Base-by-base conservation (phyloP, 1,139 yeast species). In the Pichia terricola region DNA sequence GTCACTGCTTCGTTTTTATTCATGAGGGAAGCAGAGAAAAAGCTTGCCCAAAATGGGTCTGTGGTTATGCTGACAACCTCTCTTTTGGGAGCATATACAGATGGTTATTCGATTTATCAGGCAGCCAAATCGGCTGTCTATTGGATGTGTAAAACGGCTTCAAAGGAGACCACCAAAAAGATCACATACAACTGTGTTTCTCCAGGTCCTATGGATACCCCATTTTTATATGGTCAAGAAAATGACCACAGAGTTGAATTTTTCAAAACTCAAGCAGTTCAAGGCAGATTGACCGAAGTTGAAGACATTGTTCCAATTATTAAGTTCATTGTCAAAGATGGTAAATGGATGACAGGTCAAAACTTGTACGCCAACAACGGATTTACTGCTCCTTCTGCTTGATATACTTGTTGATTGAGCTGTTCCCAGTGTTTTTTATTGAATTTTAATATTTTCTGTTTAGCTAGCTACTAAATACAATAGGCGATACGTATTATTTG, bases 181-280 rank as follows among this genome's bases (percentile, higher is more conserved):
- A 73, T 79, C 48, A 67, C 76, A 9, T 80, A 74, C 53, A 77
- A 74, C 54, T 68, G 73, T 54, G 75, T 79, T 47, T 81, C 83
- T 4, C 85, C 84, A 40, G 85, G 84, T 40, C 84, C 85, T 39
- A 79, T 79, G 82, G 83, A 78, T 55, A 79, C 84, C 27, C 82
- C 83, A 45, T 79, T 79, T 64, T 71, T 79, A 58, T 77, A 77
- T 53, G 75, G 76, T 26, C 81, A 76, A 61, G 85, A 79, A 60
- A 65, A 69, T 27, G 62, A 67, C 28, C 75, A 69, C 27, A 72
- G 74, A 48, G 69, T 78, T 43, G 79, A 65, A 34, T 79, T 63
- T 61, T 75, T 72, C 65, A 79, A 78, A 63, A 62, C 77, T 26
- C 68, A 64, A 47, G 72, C 73, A 28, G 53, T 71, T 43, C 66